Percentiles rank a stretch among this genome's conserved stretches.
Evolutionary conservation across 768 basidiomycete species (phyloP).

Genomic region (Auricularia heimuer): DNA sequence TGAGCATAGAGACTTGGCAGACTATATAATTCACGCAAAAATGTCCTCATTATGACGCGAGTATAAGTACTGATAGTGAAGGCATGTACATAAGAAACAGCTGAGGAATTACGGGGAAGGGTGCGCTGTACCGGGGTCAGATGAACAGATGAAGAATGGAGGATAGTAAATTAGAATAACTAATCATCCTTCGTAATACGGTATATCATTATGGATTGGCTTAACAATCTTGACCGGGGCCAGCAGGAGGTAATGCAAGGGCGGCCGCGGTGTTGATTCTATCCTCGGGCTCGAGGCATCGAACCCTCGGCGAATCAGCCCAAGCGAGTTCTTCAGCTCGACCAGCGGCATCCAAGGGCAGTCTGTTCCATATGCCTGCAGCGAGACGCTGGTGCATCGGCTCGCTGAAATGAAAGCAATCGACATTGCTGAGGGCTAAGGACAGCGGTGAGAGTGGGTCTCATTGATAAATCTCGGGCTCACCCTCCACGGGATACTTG

Average conservation of each 20-base stretch:
- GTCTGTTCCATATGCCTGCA: background rate
- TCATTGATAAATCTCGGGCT: background rate
- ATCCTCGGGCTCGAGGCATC: background rate
- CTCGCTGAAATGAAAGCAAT: background rate
- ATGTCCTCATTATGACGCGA: too few relatives aligned
- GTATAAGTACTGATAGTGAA: too few relatives aligned
- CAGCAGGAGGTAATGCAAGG: background rate
- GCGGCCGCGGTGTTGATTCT: background rate
- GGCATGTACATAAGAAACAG: too few relatives aligned
- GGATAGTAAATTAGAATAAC: too few relatives aligned
- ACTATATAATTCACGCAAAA: too few relatives aligned
- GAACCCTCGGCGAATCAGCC: background rate
- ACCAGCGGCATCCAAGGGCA: background rate
- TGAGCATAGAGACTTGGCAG: too few relatives aligned
- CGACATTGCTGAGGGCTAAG: background rate
- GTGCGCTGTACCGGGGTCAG: too few relatives aligned
- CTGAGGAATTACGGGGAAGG: too few relatives aligned
- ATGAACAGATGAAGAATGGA: too few relatives aligned
- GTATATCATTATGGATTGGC: too few relatives aligned
- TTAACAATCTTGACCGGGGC: too few relatives aligned
- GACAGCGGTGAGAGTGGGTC: background rate
- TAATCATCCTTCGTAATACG: too few relatives aligned
- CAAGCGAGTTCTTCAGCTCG: background rate
- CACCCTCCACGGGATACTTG: conserved; percentile 10
- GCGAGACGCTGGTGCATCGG: background rate